Evolutionary conservation across 2,329 filamentous ascomycete species (phyloP), one percentile per base, ranked within the genome.

Genomic region (Leptosphaerulina australis): DNA sequence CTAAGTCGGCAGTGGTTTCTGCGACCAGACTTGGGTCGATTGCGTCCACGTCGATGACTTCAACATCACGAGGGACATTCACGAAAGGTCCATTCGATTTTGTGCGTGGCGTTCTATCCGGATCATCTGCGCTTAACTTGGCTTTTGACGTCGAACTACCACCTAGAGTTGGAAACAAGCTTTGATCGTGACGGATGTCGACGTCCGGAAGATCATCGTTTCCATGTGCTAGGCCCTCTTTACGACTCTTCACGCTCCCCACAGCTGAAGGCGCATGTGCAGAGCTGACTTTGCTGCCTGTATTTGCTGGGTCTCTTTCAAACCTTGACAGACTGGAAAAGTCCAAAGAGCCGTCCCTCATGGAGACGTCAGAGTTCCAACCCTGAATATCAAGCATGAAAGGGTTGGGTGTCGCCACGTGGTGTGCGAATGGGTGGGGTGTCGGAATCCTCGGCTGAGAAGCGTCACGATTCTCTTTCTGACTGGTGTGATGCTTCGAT

Each of bases 11-110:
- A 4, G 44, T 34, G 8, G 29, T 8, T 20, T 52, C 49, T 20
- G 22, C 33, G 4, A 43, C 26, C 10, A 53, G 11, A 5, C 21
- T 31, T 3, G 56, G 46, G 30, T 64, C 61, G n/a, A 63, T 56
- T 7, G 56, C 56, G 10, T 67, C 59, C 29, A 61, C 39, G 9
- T 68, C 61, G 20, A 65, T 60, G 24, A 65, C 47, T 29, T 66
- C 64, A 2, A 62, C 55, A 18, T 40, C 29, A 2, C 28, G n/a
- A 11, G 10, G 14, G 9, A 10, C 43, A 3, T n/a, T 22, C 9
- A 50, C 41, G 5, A 47, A 30, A 6, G 35, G 20, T 4, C 36
- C 33, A 8, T 18, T 50, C 4, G 39, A 29, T 2, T 24, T 46
- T 2, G 36, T 48, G n/a, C 47, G 44, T 0, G 35, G 28, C 5